Percentiles rank a stretch among this genome's conserved stretches.
These are phyloP conservation scores for Melaleuca quinquenervia DNA, from an alignment of 345 rosid genomes.

Conservation along the genomic window DNA sequence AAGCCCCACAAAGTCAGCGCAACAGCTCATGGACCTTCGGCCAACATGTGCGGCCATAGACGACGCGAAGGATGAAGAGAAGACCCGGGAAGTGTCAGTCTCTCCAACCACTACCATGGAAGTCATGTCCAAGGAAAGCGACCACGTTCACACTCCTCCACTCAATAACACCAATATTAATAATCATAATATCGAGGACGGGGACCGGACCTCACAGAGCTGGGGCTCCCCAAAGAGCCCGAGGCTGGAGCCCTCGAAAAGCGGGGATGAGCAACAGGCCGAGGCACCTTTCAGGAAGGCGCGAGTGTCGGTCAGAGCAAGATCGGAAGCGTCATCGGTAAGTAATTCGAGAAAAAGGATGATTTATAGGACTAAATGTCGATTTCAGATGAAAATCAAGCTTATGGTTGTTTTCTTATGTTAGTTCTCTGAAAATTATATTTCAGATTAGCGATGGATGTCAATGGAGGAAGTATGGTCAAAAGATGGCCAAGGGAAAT, in stretches of 20 bases:
- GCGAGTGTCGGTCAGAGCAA: conserved; percentile 13
- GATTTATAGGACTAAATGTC: neutral
- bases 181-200: conserved; percentile 13
- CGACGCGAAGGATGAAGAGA: conserved; percentile 13
- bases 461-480: conserved; percentile 97
- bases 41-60: conserved; percentile 25
- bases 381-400: neutral
- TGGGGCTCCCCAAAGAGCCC: conserved; percentile 40
- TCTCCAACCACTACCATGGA: conserved; percentile 20
- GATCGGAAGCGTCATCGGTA: conserved; percentile 50
- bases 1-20: conserved; percentile 15
- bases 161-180: conserved; percentile 9
- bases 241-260: conserved; percentile 28
- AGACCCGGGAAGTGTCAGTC: conserved; percentile 10
- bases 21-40: conserved; percentile 27
- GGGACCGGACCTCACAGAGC: conserved; percentile 27
- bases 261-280: conserved; percentile 24
- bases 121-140: conserved; percentile 20
- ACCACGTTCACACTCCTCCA: conserved; percentile 5
- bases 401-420: neutral
- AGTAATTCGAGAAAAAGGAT: neutral
- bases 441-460: conserved; percentile 78
- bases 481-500: conserved; percentile 80
- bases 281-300: conserved; percentile 38
- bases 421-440: neutral